Evolutionary conservation across 2,329 filamentous ascomycete species (phyloP), one percentile per base, ranked within the genome.

Genomic region (Fusarium sp.): DNA sequence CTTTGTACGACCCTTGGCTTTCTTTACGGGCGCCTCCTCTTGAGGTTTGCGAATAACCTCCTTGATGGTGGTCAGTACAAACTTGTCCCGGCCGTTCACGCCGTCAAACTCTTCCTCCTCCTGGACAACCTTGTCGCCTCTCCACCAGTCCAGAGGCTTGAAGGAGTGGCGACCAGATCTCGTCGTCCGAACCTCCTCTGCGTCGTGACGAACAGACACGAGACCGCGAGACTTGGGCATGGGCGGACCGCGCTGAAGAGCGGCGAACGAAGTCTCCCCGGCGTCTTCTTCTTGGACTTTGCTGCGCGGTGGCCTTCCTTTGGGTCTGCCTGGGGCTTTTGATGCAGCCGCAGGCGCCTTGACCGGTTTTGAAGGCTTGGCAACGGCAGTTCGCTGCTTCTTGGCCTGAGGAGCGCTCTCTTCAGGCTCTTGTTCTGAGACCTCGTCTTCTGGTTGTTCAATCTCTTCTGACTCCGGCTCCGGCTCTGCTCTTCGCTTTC

Each of bases 91-190:
- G 27, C 82, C 78, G 59, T 86, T 82, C 66, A 85, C 82, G 64
- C 88, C 88, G 31, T 85, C 84, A 50, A 83, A 80, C 58, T 91
- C 90, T 27, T 90, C 89, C 20, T 89, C 86, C 61, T 92, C 91
- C 78, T 91, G 94, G 24, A 94, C 89, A 56, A 93, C 90, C 63
- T 89, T 90, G 80, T 98, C 96, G 74, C 95, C 95, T 77, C 91
- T 91, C 96, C 96, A 98, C 80, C 89, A 97, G 29, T 94, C 91
- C 37, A 98, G 84, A 1, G 95, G 96, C 69, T 90, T 90, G 71
- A 94, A 92, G 11, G 93, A 94, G 62, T 91, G 90, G 66, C 96
- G 90, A 3, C 94, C 95, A 14, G 93, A 96, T 63, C 94, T 91
- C 60, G 92, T 93, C 52, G 87, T 89, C 34, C 86, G 86, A 71